Evolutionary conservation across 1,284 basidiomycete genomes (phyloP), one percentile per base, ranked within the genome.

Genomic region (Anthracocystis panici-leucophaei): DNA sequence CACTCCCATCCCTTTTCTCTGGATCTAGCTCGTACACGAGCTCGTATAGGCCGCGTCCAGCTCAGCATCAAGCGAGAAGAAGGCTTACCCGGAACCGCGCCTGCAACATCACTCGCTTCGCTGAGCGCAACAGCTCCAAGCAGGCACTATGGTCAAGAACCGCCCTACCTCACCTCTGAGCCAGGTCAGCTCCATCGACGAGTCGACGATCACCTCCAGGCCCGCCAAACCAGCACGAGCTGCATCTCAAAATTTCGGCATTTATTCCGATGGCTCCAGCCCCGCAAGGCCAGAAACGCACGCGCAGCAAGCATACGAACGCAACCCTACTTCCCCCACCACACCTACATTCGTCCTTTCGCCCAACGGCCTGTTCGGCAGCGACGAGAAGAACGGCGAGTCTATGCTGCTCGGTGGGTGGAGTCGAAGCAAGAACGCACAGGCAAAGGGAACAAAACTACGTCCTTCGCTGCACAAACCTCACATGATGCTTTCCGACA

Each of bases 381-480:
- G 52, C 10, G 23, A 41, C 16, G 27, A 40, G 4, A 61, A 67
- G 58, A 21, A 46, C 14, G 58, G 53, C 40, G 60, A 59, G n/a
- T 54, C 48, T n/a, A 60, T 60, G 57, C 54, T 64, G 18, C 57
- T 64, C 16, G 67, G 61, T 18, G 67, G 57, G 44, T 70, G 61
- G 67, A 60, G 48, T 38, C 57, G 61, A 5, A 48, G 51, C 57
- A 70, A 50, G 12, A n/a, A 35, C 5, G 41, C 54, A 5, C 57
- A 60, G 3, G 41, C 23, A 41, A 57, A 57, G 40, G 44, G 42
- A 2, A 25, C 54, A 11, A 70, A 70, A 62, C 67, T 57, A 27
- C 52, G 62, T 23, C 67, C 67, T 9, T 70, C 67, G 25, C 60
- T 70, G 3, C 41, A 59, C 57, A 42, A 41, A 2, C 67, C 61